Evolutionary conservation across 2,329 filamentous ascomycete genomes (phyloP), one percentile per base, ranked within the genome.

Genomic region (Hymenoscyphus fraxineus): DNA sequence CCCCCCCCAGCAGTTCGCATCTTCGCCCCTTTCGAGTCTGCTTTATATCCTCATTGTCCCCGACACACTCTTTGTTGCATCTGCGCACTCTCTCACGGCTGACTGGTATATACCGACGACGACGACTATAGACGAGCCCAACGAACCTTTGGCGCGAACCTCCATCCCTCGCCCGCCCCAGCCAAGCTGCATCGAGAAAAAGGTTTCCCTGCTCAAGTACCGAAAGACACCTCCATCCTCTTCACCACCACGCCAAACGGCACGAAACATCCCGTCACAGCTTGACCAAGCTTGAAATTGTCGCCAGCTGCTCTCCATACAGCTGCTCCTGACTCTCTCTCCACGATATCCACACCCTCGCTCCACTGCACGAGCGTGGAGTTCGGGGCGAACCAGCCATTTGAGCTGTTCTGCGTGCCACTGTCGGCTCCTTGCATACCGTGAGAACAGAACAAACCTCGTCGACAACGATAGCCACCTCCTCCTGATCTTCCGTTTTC

Each of bases 371-470:
- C 61, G 60, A 68, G 64, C 65, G 64, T 67, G 64, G 67, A 63
- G 68, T 71, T 66, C 63, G 70, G 67, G 67, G 68, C 68, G 69
- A 66, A 69, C 66, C 67, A 69, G 67, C 61, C 66, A 65, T 68
- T 60, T 63, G 56, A 72, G 68, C 71, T 69, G 66, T 64, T 65
- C 67, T 68, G 67, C 69, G 70, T 73, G 70, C 71, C 69, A 73
- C 71, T 70, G 65, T 65, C 71, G 69, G 72, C 72, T 74, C 69
- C 71, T 71, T 73, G 71, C 73, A 74, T 72, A 72, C 64, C 57
- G 65, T 65, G 65, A 65, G 67, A 63, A 62, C 67, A 66, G 63
- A 69, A 66, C 64, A 62, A 69, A 66, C 44, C 62, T 67, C 64
- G 63, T 57, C 65, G 65, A 47, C 57, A 40, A 58, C 38, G 39